A percentile compares a stretch with the other conserved stretches of the same genome.
Conservation (phyloP, 352 stramenopile species). For the Phytophthora tubulina region DNA sequence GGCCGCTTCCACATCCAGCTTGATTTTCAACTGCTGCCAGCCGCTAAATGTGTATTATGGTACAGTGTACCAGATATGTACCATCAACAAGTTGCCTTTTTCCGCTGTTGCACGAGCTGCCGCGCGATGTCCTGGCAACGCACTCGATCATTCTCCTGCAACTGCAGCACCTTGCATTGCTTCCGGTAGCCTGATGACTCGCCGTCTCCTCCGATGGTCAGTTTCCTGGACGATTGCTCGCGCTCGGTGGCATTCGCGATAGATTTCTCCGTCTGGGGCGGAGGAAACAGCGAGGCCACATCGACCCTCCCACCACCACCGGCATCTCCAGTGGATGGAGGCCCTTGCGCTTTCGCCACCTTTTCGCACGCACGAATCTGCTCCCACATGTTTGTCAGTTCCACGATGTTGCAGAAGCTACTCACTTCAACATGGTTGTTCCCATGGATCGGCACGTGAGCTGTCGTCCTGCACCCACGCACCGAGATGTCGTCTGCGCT, state of each 20-base stretch:
- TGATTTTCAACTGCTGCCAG: slow-evolving; percentile 4
- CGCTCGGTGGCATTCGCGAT: slow-evolving; percentile 7
- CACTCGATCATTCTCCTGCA: slow-evolving; percentile 75
- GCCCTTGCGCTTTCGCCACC: slow-evolving; percentile 29
- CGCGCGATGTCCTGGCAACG: slow-evolving; percentile 58
- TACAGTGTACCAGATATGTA: slow-evolving; percentile 1
- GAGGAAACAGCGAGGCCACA: slow-evolving; percentile 34
- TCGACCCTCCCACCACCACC: slow-evolving; percentile 31
- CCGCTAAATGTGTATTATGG: slow-evolving; percentile 2
- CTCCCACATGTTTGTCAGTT: slow-evolving; percentile 54
- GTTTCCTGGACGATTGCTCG: slow-evolving; percentile 23
- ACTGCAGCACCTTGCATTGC: slow-evolving; percentile 64
- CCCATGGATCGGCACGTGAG: slow-evolving; percentile 43
- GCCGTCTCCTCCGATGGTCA: slow-evolving; percentile 13
- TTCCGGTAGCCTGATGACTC: slow-evolving; percentile 35
- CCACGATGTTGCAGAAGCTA: slow-evolving; percentile 32
- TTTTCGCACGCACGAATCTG: slow-evolving; percentile 38
- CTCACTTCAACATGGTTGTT: slow-evolving; percentile 20
- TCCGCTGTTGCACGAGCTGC: slow-evolving; percentile 57
- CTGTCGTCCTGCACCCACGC: slow-evolving; percentile 52
- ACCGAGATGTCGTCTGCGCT: slow-evolving; percentile 53
- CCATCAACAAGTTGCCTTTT: slow-evolving; percentile 54
- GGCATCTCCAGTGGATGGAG: slow-evolving; percentile 16
- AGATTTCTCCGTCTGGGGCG: slow-evolving; percentile 21
- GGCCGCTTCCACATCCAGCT: slow-evolving; percentile 57